Percentiles rank a stretch among this genome's conserved stretches.
phyloP scores from a whole-genome alignment of 352 stramenopile genomes.

The Globisporangium takayamanum region DNA sequence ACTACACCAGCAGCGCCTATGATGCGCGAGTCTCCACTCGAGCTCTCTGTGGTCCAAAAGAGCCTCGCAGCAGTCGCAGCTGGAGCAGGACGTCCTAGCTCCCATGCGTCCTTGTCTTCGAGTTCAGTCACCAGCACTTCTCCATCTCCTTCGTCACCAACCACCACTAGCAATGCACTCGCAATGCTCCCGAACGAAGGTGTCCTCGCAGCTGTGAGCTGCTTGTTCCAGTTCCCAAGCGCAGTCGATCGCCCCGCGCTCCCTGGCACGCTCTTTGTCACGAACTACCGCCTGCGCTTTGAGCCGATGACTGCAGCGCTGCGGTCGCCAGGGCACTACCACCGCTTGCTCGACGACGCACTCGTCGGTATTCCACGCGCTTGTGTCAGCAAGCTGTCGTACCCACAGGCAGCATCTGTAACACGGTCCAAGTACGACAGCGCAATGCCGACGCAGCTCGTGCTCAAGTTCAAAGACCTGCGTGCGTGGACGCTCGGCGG shows the following conservation, averaged over 20 bases:
- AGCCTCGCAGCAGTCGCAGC: conserved; percentile 1
- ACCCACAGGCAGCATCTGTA: conserved; percentile 38
- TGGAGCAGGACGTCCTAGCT: conserved; percentile 1
- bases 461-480: conserved; percentile 81
- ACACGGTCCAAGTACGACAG: conserved; percentile 24
- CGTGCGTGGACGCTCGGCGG: conserved; percentile 62
- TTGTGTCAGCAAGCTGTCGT: conserved; percentile 58
- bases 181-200: conserved; percentile 35
- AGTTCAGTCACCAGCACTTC: background rate
- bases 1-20: background rate
- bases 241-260: conserved; percentile 37
- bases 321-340: conserved; percentile 33
- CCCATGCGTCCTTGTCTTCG: background rate
- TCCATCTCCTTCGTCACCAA: conserved; percentile 1
- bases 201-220: conserved; percentile 28
- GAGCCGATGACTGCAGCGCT: conserved; percentile 48
- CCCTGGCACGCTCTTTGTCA: conserved; percentile 52
- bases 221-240: conserved; percentile 51
- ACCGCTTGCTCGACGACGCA: conserved; percentile 53
- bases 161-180: background rate
- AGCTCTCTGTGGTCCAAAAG: background rate
- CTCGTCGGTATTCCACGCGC: conserved; percentile 56
- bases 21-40: background rate
- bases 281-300: conserved; percentile 67
- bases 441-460: conserved; percentile 43